Evolutionary conservation across 169 alveolate species (phyloP), one percentile per base, ranked within the genome.

Genomic region (Plasmodium malariae): DNA sequence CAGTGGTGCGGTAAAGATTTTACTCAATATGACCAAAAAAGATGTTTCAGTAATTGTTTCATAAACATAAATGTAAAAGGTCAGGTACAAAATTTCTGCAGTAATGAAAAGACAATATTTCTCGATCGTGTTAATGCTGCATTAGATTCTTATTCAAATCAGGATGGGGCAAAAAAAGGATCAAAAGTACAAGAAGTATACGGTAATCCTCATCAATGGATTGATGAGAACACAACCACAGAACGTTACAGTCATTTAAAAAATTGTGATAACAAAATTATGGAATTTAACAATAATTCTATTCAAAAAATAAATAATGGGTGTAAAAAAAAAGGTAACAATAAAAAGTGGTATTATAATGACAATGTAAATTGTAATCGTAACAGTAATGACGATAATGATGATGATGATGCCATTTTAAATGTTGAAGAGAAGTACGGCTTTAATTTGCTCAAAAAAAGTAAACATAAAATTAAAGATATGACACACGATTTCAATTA

Each of bases 401-500:
- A 55, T 19, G 32, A 26, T 30, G 71, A 80, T 34, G 54, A 65
- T 26, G 1, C 28, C 21, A 2, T 43, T 11, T 17, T 67, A 34
- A 67, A 83, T 17, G 37, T 83, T 36, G 91, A 83, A 55, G 91
- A 83, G 34, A 83, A 83, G 51, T 83, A 83, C 36, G 91, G 91
- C 12, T 83, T 83, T 60, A 83, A 83, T 67, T 67, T 83, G 60
- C 43, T 83, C 14, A 83, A 83, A 60, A 83, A 17, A 83, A 83
- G 71, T 67, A 57, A 83, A 49, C 91, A 83, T 34, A 83, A 83
- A 55, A 51, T 83, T 51, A 83, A 67, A 65, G 91, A 83, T 48
- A 5, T 83, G 21, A 83, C 91, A 51, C 63, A 67, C 43, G 91
- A 83, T 65, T 83, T 83, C 67, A 83, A 83, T 67, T 83, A 83